These are phyloP conservation scores for Suhomyces prunicola DNA, from an alignment of 805 yeast species.

Conservation along the genomic window DNA sequence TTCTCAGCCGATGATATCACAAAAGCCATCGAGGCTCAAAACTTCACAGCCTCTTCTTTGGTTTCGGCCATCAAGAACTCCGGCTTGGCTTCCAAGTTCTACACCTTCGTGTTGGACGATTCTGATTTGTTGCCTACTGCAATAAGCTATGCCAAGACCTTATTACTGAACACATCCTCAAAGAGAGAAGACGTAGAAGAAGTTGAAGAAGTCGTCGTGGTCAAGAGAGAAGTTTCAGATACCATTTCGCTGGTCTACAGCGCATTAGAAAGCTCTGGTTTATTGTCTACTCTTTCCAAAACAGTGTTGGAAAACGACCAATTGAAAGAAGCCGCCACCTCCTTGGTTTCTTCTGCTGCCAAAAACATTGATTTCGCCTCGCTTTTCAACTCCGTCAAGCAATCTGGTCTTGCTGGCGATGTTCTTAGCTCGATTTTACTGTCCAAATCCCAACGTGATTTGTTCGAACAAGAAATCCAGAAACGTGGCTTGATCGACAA, in stretches of 20 bases:
- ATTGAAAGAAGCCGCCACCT: slow-evolving; percentile 17
- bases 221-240: slow-evolving; percentile 11
- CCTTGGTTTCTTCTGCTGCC: slow-evolving; percentile 19
- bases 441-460: not conserved
- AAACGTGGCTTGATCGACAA: slow-evolving; percentile 5
- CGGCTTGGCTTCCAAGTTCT: slow-evolving; percentile 15
- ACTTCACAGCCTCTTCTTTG: slow-evolving; percentile 14
- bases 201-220: not conserved
- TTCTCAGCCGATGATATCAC: slow-evolving; percentile 13
- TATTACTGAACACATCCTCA: slow-evolving; percentile 1
- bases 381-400: slow-evolving; percentile 22
- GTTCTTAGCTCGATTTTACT: slow-evolving; percentile 11
- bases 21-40: slow-evolving; percentile 12
- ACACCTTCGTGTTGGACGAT: slow-evolving; percentile 15
- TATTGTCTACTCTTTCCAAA: slow-evolving; percentile 20
- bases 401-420: slow-evolving; percentile 21
- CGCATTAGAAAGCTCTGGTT: slow-evolving; percentile 20
- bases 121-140: slow-evolving; percentile 12
- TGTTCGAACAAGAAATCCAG: not conserved
- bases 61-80: slow-evolving; percentile 10
- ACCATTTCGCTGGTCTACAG: slow-evolving; percentile 17
- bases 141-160: slow-evolving; percentile 14
- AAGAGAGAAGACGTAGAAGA: slow-evolving; percentile 10
- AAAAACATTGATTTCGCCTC: slow-evolving; percentile 18
- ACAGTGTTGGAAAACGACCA: slow-evolving; percentile 21